Conservation (phyloP, 1,139 yeast genomes). For the Pichia norvegensis region DNA sequence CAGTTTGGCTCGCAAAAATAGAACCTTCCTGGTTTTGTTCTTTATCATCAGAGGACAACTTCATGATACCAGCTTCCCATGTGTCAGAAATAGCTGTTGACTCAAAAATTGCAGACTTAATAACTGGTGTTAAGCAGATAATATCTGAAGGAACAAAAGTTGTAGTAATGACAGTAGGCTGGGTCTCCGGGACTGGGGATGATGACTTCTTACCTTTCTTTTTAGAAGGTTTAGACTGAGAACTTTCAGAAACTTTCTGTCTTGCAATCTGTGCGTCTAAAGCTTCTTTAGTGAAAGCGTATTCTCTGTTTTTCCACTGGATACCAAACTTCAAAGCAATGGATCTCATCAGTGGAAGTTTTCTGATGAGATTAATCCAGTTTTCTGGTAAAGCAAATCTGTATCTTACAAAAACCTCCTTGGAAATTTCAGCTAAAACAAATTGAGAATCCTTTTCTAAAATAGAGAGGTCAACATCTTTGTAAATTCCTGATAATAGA, state of each 20-base stretch:
- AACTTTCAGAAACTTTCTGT: conserved; percentile 14
- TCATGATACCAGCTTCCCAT: conserved; percentile 60
- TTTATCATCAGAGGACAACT: conserved; percentile 28
- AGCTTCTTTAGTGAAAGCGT: conserved; percentile 41
- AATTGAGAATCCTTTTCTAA: conserved; percentile 36
- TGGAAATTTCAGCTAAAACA: conserved; percentile 37
- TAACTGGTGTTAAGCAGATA: conserved; percentile 59
- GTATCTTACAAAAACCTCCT: conserved; percentile 54
- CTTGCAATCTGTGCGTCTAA: conserved; percentile 32
- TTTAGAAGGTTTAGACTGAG: conserved; percentile 18
- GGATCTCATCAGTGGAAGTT: conserved; percentile 55
- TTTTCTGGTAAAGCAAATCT: conserved; percentile 47
- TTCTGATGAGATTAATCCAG: conserved; percentile 37
- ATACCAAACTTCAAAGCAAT: conserved; percentile 76
- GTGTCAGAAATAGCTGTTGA: conserved; percentile 71
- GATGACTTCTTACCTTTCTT: conserved; percentile 33
- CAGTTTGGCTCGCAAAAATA: conserved; percentile 58
- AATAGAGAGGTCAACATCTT: conserved; percentile 33
- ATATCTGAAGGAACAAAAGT: conserved; percentile 58
- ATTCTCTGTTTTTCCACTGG: conserved; percentile 63
- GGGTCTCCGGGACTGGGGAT: conserved; percentile 4
- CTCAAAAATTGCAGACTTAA: conserved; percentile 62
- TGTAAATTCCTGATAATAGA: conserved; percentile 37
- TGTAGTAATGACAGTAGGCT: conserved; percentile 26
- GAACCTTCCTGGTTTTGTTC: conserved; percentile 44